Base-by-base conservation (phyloP, 768 basidiomycete genomes). In the Cyathus striatus region DNA sequence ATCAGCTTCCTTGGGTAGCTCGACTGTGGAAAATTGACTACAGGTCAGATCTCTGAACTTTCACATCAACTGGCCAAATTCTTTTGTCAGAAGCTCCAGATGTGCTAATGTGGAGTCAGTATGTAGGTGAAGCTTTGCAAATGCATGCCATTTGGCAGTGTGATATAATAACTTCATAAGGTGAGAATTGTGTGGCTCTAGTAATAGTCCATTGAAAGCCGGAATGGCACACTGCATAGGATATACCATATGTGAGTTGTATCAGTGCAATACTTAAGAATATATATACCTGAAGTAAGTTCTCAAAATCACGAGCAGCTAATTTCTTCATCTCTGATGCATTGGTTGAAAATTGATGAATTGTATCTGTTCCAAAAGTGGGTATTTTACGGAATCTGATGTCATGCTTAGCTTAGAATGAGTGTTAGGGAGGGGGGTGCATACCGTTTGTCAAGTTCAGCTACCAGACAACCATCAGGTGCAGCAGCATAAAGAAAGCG, bases 271-370 rank as follows among this genome's bases (percentile, higher is more conserved):
- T 43, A 32, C 12, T 18, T 34, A n/a, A n/a, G n/a, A n/a, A n/a
- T n/a, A n/a, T 20, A 23, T 9, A 10, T 48, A 55, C 56, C 49
- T 64, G 64, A 0, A 67, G 42, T 0, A 68, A 30, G 34, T 66
- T 62, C 14, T 67, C 56, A 25, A 58, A 66, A 22, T 68, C 63
- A 4, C 52, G 41, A 1, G 55, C 65, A 2, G 57, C 57, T 1
- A 59, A 38, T 7, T 44, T 35, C 16, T 60, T 63, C 53, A 65
- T 57, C 4, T 47, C 46, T 3, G 57, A 55, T 0, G 52, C 58
- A 43, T 67, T 60, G 14, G 37, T 25, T 6, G 33, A 17, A 42
- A 62, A 64, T 14, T 27, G 42, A 0, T 49, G 39, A 4, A 65
- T 67, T 0, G 52, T 58, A 4, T 49, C 38, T 0, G 43, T n/a